phyloP scores from a whole-genome alignment of 2,329 filamentous ascomycete species.

The Colletotrichum noveboracense region DNA sequence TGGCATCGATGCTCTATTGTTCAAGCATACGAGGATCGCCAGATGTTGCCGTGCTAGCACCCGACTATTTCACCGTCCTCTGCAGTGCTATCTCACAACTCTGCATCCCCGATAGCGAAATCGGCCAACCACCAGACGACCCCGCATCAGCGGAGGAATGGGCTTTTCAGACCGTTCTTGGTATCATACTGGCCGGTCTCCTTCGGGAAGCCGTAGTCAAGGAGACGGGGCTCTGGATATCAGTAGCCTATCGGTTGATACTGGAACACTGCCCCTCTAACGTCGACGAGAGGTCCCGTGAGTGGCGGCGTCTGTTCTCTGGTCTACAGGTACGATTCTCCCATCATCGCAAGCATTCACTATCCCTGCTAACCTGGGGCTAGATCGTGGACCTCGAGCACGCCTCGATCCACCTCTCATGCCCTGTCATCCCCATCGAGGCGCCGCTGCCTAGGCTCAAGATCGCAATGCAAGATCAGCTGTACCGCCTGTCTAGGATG shows the following conservation, averaged over 20 bases:
- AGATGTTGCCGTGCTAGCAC: slow-evolving; percentile 38
- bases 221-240: slow-evolving; percentile 49
- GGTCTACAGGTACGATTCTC: slow-evolving; percentile 24
- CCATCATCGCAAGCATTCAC: fast-evolving
- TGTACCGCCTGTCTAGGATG: slow-evolving; percentile 47
- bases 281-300: slow-evolving; percentile 38
- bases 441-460: slow-evolving; percentile 41
- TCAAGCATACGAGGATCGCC: slow-evolving; percentile 37
- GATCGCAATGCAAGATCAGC: slow-evolving; percentile 41
- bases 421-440: slow-evolving; percentile 44
- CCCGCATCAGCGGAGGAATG: slow-evolving; percentile 36
- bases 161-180: slow-evolving; percentile 47
- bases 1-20: slow-evolving; percentile 50
- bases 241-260: slow-evolving; percentile 44
- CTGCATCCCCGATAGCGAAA: slow-evolving; percentile 37
- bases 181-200: slow-evolving; percentile 44
- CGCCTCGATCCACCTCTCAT: slow-evolving; percentile 45
- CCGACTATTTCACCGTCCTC: slow-evolving; percentile 42
- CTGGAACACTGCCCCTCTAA: slow-evolving; percentile 45
- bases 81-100: slow-evolving; percentile 45
- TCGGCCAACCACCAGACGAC: slow-evolving; percentile 28
- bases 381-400: slow-evolving; percentile 51
- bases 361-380: not conserved
- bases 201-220: slow-evolving; percentile 45
- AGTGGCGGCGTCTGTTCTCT: slow-evolving; percentile 46